Conservation (phyloP, 169 alveolate genomes). For the Plasmodium inui region DNA sequence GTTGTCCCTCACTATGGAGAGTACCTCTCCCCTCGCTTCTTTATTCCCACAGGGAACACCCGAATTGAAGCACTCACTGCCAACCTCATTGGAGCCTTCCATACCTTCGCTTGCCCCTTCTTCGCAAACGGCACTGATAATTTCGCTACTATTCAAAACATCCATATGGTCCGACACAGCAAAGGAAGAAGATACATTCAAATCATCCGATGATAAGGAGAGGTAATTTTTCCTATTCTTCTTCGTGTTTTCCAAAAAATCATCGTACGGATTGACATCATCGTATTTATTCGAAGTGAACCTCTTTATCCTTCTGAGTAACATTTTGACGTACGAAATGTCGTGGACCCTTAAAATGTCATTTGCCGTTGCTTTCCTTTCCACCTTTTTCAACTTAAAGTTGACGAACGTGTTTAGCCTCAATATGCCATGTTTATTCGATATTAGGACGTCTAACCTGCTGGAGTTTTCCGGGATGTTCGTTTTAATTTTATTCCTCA, state of each 20-base stretch:
- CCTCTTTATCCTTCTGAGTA: conserved; percentile 78
- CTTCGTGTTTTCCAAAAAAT: conserved; percentile 86
- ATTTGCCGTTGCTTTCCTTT: conserved; percentile 90
- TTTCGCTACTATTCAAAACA: conserved; percentile 2
- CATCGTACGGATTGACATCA: conserved; percentile 80
- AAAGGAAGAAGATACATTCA: conserved; percentile 90
- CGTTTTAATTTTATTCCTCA: conserved; percentile 86
- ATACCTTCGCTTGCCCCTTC: neutral
- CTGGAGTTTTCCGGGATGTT: conserved; percentile 93
- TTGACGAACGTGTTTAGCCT: conserved; percentile 85
- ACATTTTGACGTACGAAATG: conserved; percentile 90
- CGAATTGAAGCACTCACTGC: neutral
- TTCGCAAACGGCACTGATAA: neutral
- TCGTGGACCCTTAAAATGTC: conserved; percentile 97
- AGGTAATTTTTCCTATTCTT: conserved; percentile 92
- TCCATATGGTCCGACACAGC: neutral
- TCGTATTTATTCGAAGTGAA: conserved; percentile 54
- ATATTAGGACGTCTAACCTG: conserved; percentile 90
- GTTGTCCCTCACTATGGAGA: neutral
- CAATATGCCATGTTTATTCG: conserved; percentile 89
- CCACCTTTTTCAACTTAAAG: conserved; percentile 83
- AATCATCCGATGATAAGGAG: conserved; percentile 90
- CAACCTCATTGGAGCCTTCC: neutral
- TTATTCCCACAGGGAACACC: neutral
- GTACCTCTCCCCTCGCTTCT: neutral